A percentile compares a stretch with the other conserved stretches of the same genome.
These are phyloP conservation scores for Carnegiea gigantea DNA, from an alignment of 179 eudicot genomes.

Conservation along the genomic window DNA sequence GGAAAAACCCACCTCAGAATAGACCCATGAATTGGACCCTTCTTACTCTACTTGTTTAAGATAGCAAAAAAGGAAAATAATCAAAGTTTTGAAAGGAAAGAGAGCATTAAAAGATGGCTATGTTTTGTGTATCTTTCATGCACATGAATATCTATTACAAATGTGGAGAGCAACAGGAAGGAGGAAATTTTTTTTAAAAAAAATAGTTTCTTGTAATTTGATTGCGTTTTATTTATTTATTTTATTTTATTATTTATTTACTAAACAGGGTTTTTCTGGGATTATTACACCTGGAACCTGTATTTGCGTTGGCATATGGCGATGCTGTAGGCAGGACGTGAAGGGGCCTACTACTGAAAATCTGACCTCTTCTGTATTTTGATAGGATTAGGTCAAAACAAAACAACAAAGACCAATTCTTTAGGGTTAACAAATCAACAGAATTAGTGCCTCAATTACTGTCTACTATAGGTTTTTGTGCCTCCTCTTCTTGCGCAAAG, in stretches of 20 bases:
- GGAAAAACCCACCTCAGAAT: conserved; percentile 11
- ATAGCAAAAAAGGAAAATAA: neutral
- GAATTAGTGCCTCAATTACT: neutral
- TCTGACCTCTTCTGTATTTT: conserved; percentile 14
- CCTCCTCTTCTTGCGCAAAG: neutral
- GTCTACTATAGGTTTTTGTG: neutral
- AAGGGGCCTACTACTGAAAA: neutral
- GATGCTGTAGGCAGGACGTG: neutral
- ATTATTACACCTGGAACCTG: neutral
- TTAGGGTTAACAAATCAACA: conserved; percentile 1
- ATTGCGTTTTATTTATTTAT: neutral
- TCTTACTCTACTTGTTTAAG: neutral
- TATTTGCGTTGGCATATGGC: conserved; percentile 17
- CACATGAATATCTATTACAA: neutral
- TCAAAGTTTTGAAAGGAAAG: neutral
- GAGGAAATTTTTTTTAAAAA: neutral
- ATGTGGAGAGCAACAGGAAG: neutral
- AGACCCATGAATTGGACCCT: neutral
- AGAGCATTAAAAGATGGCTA: neutral
- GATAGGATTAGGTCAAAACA: neutral
- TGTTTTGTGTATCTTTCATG: neutral
- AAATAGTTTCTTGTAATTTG: neutral
- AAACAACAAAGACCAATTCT: neutral
- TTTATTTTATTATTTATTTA: neutral
- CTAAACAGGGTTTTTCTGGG: neutral